Percentiles rank a stretch among this genome's conserved stretches.
Evolutionary conservation across 805 yeast species (phyloP).

Genomic region (Starmerella sirachaensis): DNA sequence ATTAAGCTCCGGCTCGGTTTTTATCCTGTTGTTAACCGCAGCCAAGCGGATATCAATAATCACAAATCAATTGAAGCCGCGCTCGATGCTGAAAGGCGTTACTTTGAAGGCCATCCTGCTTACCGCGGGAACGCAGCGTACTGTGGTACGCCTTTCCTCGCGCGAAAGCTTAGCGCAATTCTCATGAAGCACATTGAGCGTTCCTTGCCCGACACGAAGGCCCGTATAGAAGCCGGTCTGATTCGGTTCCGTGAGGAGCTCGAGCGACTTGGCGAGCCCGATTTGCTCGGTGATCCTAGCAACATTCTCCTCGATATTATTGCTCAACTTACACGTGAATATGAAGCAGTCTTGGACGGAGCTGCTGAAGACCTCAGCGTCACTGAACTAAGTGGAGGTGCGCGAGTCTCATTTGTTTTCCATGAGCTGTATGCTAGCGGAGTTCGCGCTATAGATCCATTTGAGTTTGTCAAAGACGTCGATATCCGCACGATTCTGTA

Average conservation of each 20-base stretch:
- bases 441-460: slow-evolving; percentile 82
- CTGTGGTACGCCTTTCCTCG: slow-evolving; percentile 97
- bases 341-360: slow-evolving; percentile 82
- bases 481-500: slow-evolving; percentile 95
- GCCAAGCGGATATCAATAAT: slow-evolving; percentile 87
- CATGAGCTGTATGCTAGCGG: slow-evolving; percentile 94
- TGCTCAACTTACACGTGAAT: slow-evolving; percentile 85
- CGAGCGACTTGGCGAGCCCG: slow-evolving; percentile 69
- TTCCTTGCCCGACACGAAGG: slow-evolving; percentile 83
- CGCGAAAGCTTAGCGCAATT: slow-evolving; percentile 79
- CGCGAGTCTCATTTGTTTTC: slow-evolving; percentile 91
- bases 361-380: slow-evolving; percentile 80
- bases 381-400: slow-evolving; percentile 92
- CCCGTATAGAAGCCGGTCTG: slow-evolving; percentile 73
- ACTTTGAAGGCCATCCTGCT: slow-evolving; percentile 80
- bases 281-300: slow-evolving; percentile 55
- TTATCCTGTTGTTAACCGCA: slow-evolving; percentile 93
- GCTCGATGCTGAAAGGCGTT: slow-evolving; percentile 61
- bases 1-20: slow-evolving; percentile 92
- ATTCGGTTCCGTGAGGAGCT: slow-evolving; percentile 77
- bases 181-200: slow-evolving; percentile 80
- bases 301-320: slow-evolving; percentile 82
- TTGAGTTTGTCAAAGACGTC: slow-evolving; percentile 87
- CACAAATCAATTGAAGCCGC: slow-evolving; percentile 84
- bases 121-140: slow-evolving; percentile 87